Conservation (phyloP, 139 green algal genomes). For the Medakamo hakoo region DNA sequence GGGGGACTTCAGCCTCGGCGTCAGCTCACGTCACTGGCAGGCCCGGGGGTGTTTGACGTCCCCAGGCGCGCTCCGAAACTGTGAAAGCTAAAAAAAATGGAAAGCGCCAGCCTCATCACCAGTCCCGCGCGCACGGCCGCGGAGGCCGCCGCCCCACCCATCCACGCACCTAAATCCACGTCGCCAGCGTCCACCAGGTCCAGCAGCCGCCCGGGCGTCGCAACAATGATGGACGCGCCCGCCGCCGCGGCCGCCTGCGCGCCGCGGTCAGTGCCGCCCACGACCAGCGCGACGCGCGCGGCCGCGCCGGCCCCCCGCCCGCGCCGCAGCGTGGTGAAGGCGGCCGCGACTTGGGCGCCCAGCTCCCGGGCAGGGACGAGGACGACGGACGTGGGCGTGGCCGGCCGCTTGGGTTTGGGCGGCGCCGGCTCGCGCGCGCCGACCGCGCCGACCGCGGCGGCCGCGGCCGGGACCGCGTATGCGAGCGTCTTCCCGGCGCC, state of each 20-base stretch:
- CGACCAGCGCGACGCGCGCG: conserved; percentile 3
- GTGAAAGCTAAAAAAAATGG: conserved; percentile 31
- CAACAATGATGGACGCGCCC: conserved; percentile 47
- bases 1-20: too few relatives aligned
- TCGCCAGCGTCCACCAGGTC: conserved; percentile 46
- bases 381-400: conserved; percentile 32
- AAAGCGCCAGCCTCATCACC: conserved; percentile 20
- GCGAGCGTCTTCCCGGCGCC: conserved; percentile 72
- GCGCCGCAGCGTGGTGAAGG: conserved; percentile 4
- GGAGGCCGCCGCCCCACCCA: not conserved
- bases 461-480: conserved; percentile 46
- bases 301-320: conserved; percentile 33
- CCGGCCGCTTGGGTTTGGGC: conserved; percentile 7
- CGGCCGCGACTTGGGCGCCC: conserved; percentile 41
- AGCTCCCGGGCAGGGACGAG: conserved; percentile 67
- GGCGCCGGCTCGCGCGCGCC: not conserved
- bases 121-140: not conserved
- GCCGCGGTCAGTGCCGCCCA: too few relatives aligned
- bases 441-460: not conserved
- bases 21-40: too few relatives aligned
- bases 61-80: too few relatives aligned
- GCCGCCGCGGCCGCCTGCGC: conserved; percentile 17
- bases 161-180: conserved; percentile 21
- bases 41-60: too few relatives aligned
- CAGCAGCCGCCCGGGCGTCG: conserved; percentile 66